These are phyloP conservation scores for Limnanthes douglasii DNA, from an alignment of 345 rosid species.

Conservation along the genomic window DNA sequence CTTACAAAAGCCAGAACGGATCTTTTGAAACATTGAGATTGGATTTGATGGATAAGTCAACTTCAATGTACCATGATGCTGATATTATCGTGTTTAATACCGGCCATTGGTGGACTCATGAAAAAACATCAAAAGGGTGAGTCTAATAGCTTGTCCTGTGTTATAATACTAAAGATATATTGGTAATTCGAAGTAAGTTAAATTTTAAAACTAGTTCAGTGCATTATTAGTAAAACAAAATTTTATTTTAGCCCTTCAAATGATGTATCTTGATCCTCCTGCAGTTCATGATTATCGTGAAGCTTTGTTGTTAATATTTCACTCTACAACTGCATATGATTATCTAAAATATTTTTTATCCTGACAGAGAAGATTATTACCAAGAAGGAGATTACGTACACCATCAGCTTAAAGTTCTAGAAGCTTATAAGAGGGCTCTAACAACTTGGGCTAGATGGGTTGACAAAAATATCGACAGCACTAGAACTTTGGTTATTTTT, in stretches of 20 bases:
- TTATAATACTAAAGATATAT: no score
- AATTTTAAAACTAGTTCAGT: no score
- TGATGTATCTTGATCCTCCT: no score
- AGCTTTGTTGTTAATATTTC: no score
- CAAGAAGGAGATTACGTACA: slow-evolving; percentile 74
- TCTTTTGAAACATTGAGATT: slow-evolving; percentile 55
- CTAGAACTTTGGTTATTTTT: slow-evolving; percentile 45
- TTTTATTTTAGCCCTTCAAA: no score
- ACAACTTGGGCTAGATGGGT: slow-evolving; percentile 85
- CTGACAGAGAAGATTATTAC: slow-evolving; percentile 55
- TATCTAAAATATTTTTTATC: no score
- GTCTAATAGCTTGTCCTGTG: slow-evolving; percentile 3
- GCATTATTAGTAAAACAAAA: no score
- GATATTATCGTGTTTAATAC: slow-evolving; percentile 75
- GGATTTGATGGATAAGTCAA: slow-evolving; percentile 70
- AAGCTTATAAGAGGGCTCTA: slow-evolving; percentile 72
- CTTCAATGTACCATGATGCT: slow-evolving; percentile 59
- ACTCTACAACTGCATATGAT: no score
- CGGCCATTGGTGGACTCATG: slow-evolving; percentile 99
- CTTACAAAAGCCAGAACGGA: slow-evolving; percentile 35
- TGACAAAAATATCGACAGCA: slow-evolving; percentile 39
- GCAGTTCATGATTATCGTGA: no score
- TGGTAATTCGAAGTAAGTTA: no score
- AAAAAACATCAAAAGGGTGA: slow-evolving; percentile 85
- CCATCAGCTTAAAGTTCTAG: slow-evolving; percentile 60